A percentile compares a stretch with the other conserved stretches of the same genome.
Conservation (phyloP, 345 rosid species). For the Citrus medica region DNA sequence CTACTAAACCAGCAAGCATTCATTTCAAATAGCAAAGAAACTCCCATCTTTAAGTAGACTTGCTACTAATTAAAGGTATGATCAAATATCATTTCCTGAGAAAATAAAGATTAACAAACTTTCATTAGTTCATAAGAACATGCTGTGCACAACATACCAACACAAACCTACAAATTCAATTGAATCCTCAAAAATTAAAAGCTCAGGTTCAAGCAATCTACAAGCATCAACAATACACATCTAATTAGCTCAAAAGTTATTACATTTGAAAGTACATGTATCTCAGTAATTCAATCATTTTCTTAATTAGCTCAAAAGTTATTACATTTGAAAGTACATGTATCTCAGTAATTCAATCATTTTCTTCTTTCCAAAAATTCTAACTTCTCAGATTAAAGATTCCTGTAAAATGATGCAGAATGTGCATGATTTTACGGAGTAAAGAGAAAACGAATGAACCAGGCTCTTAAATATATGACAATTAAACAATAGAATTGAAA, state of each 20-base stretch:
- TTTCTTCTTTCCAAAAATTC: background rate
- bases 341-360: background rate
- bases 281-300: background rate
- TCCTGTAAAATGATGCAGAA: background rate
- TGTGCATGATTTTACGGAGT: background rate
- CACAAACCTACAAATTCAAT: background rate
- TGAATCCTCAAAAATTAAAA: background rate
- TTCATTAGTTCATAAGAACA: background rate
- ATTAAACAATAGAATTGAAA: background rate
- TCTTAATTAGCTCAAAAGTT: background rate
- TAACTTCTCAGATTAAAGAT: background rate
- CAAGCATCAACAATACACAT: background rate
- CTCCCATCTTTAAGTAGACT: slow-evolving; percentile 14
- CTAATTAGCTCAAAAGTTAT: background rate
- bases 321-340: background rate
- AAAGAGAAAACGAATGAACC: no score
- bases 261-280: background rate
- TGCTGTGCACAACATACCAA: background rate
- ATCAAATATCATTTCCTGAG: slow-evolving; percentile 40
- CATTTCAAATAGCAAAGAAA: slow-evolving; percentile 5
- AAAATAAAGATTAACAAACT: slow-evolving; percentile 11
- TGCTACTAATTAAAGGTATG: slow-evolving; percentile 23
- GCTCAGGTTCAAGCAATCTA: background rate
- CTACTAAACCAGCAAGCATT: slow-evolving; percentile 16
- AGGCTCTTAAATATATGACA: background rate